Evolutionary conservation across 257 asterid species (phyloP).

Genomic region (Solanum chilense): DNA sequence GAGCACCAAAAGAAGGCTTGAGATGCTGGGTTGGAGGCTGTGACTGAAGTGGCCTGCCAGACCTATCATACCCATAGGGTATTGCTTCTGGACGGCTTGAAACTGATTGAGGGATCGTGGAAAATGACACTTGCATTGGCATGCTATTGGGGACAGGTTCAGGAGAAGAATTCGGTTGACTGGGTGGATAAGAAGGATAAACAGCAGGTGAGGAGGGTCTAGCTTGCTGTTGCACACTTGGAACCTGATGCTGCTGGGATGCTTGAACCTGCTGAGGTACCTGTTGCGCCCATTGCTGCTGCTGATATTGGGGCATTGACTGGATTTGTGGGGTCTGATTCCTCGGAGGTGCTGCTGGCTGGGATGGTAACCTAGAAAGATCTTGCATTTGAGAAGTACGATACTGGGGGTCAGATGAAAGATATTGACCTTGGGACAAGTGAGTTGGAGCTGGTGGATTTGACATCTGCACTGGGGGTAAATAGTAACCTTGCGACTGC

Average conservation of each 20-base stretch:
- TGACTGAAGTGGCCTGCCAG: conserved; percentile 51
- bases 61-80: conserved; percentile 46
- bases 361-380: conserved; percentile 35
- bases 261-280: conserved; percentile 29
- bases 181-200: conserved; percentile 43
- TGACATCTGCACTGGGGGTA: conserved; percentile 45
- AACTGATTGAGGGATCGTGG: conserved; percentile 43
- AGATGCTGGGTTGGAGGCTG: conserved; percentile 52
- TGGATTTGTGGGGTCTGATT: conserved; percentile 51
- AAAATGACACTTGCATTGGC: conserved; percentile 53
- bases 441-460: conserved; percentile 26
- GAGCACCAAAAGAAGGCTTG: conserved; percentile 35
- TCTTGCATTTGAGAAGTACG: conserved; percentile 48
- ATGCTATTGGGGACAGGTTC: conserved; percentile 50
- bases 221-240: conserved; percentile 48
- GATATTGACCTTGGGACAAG: conserved; percentile 51
- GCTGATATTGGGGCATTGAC: conserved; percentile 47
- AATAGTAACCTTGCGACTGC: conserved; percentile 41
- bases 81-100: conserved; percentile 37
- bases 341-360: conserved; percentile 44
- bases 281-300: conserved; percentile 78
- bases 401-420: conserved; percentile 32
- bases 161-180: conserved; percentile 49
- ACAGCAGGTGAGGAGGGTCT: conserved; percentile 59
- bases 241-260: neutral